Conservation (phyloP, 768 basidiomycete genomes). For the Gymnopilus dilepis region DNA sequence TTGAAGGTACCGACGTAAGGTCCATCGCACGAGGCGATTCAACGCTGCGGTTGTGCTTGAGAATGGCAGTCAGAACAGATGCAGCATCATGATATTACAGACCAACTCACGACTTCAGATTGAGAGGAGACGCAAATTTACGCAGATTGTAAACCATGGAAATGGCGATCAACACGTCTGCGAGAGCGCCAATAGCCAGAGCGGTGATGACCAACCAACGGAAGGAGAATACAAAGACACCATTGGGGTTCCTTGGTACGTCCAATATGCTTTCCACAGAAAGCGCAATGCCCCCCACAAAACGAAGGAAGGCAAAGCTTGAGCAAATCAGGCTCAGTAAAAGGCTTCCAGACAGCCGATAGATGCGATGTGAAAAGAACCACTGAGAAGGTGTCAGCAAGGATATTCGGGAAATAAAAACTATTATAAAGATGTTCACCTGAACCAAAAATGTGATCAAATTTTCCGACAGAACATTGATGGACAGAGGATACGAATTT, state of each 20-base stretch:
- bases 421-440: constrained; percentile 5
- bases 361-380: constrained; percentile 22
- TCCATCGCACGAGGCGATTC: constrained; percentile 23
- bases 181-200: constrained; percentile 16
- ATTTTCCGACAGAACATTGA: constrained; percentile 21
- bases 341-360: constrained; percentile 10
- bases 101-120: constrained; percentile 17
- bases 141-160: constrained; percentile 22
- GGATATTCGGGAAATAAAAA: not conserved
- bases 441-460: constrained; percentile 26
- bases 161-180: constrained; percentile 21
- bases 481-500: constrained; percentile 22
- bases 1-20: constrained; percentile 13
- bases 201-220: constrained; percentile 20
- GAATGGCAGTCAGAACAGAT: not conserved
- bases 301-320: constrained; percentile 12
- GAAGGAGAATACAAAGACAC: constrained; percentile 17
- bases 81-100: too few species aligned
- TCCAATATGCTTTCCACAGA: constrained; percentile 19
- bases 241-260: constrained; percentile 19
- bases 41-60: constrained; percentile 20
- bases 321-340: constrained; percentile 10
- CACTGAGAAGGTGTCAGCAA: constrained; percentile 2
- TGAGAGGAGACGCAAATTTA: constrained; percentile 15
- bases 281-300: constrained; percentile 15